phyloP scores from a whole-genome alignment of 2,329 filamentous ascomycete species.

The Aspergillus tamarii region DNA sequence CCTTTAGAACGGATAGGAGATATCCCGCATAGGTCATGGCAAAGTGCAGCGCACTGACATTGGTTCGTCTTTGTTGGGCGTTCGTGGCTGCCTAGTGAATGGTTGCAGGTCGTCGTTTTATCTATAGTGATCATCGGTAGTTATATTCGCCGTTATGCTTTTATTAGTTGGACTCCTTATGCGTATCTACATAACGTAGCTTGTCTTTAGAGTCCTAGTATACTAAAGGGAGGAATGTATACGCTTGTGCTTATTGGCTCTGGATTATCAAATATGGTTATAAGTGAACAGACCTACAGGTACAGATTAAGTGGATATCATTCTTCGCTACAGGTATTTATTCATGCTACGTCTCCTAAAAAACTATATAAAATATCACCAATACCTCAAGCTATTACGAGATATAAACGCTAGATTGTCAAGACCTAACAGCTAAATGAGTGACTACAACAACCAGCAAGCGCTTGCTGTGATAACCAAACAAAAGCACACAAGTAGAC shows the following conservation, averaged over 20 bases:
- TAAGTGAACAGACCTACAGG: too few species aligned
- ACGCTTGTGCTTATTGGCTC: too few species aligned
- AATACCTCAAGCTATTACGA: neutral
- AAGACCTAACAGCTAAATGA: neutral
- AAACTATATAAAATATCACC: rapidly evolving
- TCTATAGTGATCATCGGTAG: too few species aligned
- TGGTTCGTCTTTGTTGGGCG: neutral
- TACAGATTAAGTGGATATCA: neutral
- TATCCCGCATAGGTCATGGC: neutral
- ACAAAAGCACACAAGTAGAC: neutral
- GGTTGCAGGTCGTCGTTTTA: too few species aligned
- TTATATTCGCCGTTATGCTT: too few species aligned
- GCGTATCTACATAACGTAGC: too few species aligned
- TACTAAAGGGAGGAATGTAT: too few species aligned
- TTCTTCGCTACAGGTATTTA: neutral
- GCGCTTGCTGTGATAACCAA: neutral
- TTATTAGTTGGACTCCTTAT: too few species aligned
- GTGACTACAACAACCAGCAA: neutral
- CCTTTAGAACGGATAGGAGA: neutral
- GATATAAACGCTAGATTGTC: neutral
- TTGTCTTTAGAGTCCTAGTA: too few species aligned
- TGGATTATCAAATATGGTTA: too few species aligned
- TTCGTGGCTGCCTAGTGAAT: neutral
- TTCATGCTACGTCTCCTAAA: neutral
- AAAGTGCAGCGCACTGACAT: neutral